These are phyloP conservation scores for Drosera capensis DNA, from an alignment of 148 eudicot species.

Conservation along the genomic window DNA sequence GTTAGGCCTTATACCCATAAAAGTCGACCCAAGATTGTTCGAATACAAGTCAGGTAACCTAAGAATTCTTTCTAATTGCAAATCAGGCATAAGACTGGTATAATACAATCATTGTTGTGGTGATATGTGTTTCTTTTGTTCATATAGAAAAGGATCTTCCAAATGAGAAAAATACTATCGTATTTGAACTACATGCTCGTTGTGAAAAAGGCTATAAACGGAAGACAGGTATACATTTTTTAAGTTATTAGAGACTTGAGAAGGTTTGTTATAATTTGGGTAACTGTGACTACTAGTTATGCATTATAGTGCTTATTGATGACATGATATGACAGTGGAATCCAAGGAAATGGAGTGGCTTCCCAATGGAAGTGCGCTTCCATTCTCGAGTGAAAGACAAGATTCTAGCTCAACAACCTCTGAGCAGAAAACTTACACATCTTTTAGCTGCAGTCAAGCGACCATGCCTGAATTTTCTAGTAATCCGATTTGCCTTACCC, in stretches of 20 bases:
- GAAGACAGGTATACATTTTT: constrained; percentile 35
- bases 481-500: constrained; percentile 43
- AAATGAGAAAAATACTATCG: constrained; percentile 87
- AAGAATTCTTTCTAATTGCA: constrained; percentile 1
- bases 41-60: constrained; percentile 67
- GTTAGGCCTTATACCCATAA: constrained; percentile 79
- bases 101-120: neutral
- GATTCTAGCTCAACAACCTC: constrained; percentile 25
- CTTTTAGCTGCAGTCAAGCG: constrained; percentile 65
- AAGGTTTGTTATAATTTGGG: neutral
- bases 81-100: neutral
- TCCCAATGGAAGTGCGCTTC: constrained; percentile 69
- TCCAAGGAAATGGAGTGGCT: constrained; percentile 66
- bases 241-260: constrained; percentile 2
- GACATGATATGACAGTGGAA: constrained; percentile 29
- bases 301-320: constrained; percentile 3
- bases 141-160: constrained; percentile 76
- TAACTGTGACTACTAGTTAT: constrained; percentile 1
- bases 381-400: constrained; percentile 30
- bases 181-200: constrained; percentile 61
- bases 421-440: constrained; percentile 60
- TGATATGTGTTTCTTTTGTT: constrained; percentile 3
- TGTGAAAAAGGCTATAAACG: constrained; percentile 40
- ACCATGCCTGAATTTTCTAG: constrained; percentile 44
- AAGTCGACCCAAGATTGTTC: constrained; percentile 82